These are phyloP conservation scores for Perilla frutescens DNA, from an alignment of 257 asterid genomes.

Conservation along the genomic window DNA sequence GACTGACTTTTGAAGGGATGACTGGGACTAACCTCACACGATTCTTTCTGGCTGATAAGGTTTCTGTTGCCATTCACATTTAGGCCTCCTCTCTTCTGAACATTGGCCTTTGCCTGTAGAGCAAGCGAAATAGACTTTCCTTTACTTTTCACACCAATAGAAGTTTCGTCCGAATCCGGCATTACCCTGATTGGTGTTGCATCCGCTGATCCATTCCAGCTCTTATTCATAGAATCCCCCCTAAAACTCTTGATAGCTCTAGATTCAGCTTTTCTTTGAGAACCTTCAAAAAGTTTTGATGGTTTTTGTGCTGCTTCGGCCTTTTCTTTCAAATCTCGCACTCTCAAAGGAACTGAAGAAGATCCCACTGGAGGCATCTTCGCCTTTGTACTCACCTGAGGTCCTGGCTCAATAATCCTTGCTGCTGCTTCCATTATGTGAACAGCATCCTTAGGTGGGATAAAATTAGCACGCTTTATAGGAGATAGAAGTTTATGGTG, in stretches of 20 bases:
- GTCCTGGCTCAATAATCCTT: slow-evolving; percentile 67
- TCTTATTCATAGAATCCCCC: slow-evolving; percentile 55
- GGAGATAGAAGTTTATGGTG: slow-evolving; percentile 93
- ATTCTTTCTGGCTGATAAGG: slow-evolving; percentile 49
- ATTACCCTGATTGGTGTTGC: slow-evolving; percentile 36
- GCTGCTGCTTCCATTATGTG: slow-evolving; percentile 95
- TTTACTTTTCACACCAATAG: slow-evolving; percentile 43
- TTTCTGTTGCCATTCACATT: slow-evolving; percentile 39
- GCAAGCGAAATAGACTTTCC: slow-evolving; percentile 89
- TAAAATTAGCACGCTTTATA: slow-evolving; percentile 58
- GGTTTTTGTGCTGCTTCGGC: slow-evolving; percentile 61
- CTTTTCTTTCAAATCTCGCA: slow-evolving; percentile 72
- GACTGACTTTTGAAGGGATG: slow-evolving; percentile 55
- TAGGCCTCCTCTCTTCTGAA: slow-evolving; percentile 77
- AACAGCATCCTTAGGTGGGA: slow-evolving; percentile 72
- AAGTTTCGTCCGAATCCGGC: slow-evolving; percentile 53
- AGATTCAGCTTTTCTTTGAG: slow-evolving; percentile 55
- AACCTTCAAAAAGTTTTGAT: slow-evolving; percentile 49
- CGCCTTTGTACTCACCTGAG: slow-evolving; percentile 45
- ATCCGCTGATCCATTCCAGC: slow-evolving; percentile 53
- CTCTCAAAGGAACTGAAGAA: slow-evolving; percentile 67
- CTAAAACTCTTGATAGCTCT: slow-evolving; percentile 47
- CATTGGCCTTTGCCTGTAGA: slow-evolving; percentile 86
- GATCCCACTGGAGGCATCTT: slow-evolving; percentile 61
- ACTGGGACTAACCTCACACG: slow-evolving; percentile 47